These are phyloP conservation scores for Nakaseomyces bracarensis DNA, from an alignment of 1,139 yeast genomes.

Conservation along the genomic window DNA sequence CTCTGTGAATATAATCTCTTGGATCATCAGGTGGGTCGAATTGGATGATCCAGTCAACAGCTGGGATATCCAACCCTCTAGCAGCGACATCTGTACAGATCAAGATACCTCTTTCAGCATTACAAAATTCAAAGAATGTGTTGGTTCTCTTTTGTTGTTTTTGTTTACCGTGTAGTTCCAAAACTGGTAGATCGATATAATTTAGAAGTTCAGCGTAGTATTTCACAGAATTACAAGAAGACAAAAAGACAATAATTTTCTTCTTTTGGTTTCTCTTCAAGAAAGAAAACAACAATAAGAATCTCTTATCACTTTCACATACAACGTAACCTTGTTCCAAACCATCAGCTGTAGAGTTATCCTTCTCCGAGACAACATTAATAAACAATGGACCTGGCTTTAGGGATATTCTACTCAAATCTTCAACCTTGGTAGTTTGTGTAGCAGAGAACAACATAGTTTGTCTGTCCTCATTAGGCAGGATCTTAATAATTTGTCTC, in stretches of 20 bases:
- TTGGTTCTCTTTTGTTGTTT: conserved; percentile 97
- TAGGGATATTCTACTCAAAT: conserved; percentile 90
- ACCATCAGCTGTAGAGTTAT: conserved; percentile 88
- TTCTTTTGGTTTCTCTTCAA: conserved; percentile 85
- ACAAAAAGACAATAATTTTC: conserved; percentile 85
- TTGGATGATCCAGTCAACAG: conserved; percentile 96
- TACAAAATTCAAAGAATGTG: conserved; percentile 95
- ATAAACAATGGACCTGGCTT: conserved; percentile 94
- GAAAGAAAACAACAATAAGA: conserved; percentile 81
- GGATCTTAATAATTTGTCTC: conserved; percentile 88
- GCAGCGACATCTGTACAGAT: conserved; percentile 98
- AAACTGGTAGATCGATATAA: conserved; percentile 91
- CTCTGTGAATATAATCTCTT: conserved; percentile 94
- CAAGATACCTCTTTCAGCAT: conserved; percentile 87
- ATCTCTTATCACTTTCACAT: conserved; percentile 92
- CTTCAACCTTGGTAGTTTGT: conserved; percentile 97
- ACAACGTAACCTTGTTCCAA: conserved; percentile 97
- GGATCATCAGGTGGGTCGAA: conserved; percentile 99
- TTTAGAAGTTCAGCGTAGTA: conserved; percentile 90
- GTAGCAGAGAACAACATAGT: conserved; percentile 97
- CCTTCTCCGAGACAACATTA: conserved; percentile 80
- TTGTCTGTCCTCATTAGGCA: conserved; percentile 92
- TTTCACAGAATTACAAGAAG: conserved; percentile 95
- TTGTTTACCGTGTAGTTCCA: conserved; percentile 95
- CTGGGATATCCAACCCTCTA: conserved; percentile 93